Base-by-base conservation (phyloP, 2,329 filamentous ascomycete species). In the Cladosporium sp. region DNA sequence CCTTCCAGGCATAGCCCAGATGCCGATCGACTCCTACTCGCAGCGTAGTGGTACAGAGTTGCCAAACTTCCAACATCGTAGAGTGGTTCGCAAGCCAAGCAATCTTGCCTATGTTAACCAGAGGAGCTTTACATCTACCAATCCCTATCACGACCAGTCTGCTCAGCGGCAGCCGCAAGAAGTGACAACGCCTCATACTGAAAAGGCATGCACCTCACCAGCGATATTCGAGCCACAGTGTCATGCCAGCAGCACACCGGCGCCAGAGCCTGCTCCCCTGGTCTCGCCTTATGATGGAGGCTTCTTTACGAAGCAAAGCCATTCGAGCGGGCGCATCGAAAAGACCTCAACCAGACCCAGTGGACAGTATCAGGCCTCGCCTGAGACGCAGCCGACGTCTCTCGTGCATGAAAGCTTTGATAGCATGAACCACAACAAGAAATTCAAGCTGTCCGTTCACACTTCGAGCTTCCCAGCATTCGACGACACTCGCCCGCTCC, bases 101-200 rank as follows among this genome's bases (percentile, higher is more conserved):
- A 50, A 36, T 24, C 47, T 50, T 24, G 47, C 47, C 19, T 35
- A 35, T 4, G 47, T 35, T 36, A 28, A 17, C 8, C 32, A 50
- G 4, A 35, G 24, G 25, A 50, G 20, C 10, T 15, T 20, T 15
- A 17, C 32, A 10, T 13, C 32, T 1, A 35, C 32, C 32, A 62
- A 58, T 37, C 62, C 64, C 36, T 66, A 65, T 39, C 58, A 60
- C 22, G 56, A 61, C 39, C 22, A 47, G 19, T 63, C 63, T 10
- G 58, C 57, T 8, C 56, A 63, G 28, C 61, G 61, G 17, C 65
- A 65, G 45, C 64, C 64, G 13, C 48, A 52, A 9, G 53, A 49
- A 10, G 53, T 40, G 9, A 56, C 35, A 12, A 51, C 40, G 35
- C 47, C 42, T 51, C 36, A 37, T 35, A 44, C 45, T 17, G 37